Percentiles rank a stretch among this genome's conserved stretches.
phyloP scores from a whole-genome alignment of 2,329 filamentous ascomycete species.

The Microsporum ferrugineum region DNA sequence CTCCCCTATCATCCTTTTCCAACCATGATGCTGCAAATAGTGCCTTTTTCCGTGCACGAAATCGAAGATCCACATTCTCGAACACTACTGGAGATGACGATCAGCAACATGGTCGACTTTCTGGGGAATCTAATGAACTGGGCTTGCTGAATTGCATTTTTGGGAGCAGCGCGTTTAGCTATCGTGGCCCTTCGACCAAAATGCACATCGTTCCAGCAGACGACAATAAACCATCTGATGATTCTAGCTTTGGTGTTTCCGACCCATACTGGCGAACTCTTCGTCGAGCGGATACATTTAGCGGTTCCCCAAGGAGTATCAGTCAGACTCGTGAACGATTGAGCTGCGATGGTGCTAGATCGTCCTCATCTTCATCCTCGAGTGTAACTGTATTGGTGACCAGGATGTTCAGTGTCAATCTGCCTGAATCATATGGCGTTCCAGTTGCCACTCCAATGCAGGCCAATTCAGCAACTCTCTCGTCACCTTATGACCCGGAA shows the following conservation, averaged over 20 bases:
- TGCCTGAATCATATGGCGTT: conserved; percentile 36
- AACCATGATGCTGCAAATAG: conserved; percentile 23
- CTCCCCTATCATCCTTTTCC: conserved; percentile 7
- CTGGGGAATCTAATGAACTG: conserved; percentile 41
- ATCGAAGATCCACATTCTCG: conserved; percentile 37
- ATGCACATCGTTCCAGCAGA: conserved; percentile 45
- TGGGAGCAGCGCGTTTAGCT: conserved; percentile 47
- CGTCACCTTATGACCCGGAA: conserved; percentile 25
- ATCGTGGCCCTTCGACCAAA: conserved; percentile 49
- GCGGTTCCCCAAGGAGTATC: conserved; percentile 17
- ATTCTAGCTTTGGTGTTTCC: conserved; percentile 11
- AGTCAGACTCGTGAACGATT: conserved; percentile 20
- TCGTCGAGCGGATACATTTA: conserved; percentile 24
- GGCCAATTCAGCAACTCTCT: conserved; percentile 19
- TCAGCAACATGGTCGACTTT: conserved; percentile 26
- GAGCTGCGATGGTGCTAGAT: conserved; percentile 13
- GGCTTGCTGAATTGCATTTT: conserved; percentile 49
- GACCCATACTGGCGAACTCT: conserved; percentile 25
- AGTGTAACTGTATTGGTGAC: conserved; percentile 47
- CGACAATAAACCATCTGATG: conserved; percentile 22
- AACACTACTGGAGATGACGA: conserved; percentile 24
- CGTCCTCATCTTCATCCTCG: conserved; percentile 20
- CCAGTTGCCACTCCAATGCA: conserved; percentile 26
- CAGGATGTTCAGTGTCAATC: conserved; percentile 47
- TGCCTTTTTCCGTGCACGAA: conserved; percentile 33